A percentile compares a stretch with the other conserved stretches of the same genome.
These are phyloP conservation scores for Juncus inflexus DNA, from an alignment of 176 grass and related monocot genomes.

Conservation along the genomic window DNA sequence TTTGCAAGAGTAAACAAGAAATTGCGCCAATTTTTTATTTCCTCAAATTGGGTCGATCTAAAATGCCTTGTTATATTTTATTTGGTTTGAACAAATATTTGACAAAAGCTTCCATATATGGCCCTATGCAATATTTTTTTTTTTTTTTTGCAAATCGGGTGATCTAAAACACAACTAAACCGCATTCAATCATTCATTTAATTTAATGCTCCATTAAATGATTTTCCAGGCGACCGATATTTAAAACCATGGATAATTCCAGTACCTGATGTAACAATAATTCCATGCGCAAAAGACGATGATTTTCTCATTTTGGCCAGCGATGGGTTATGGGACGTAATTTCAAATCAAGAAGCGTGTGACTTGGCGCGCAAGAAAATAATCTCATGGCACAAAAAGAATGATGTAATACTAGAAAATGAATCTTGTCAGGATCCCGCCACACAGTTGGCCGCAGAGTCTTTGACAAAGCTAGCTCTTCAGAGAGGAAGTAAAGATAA, in stretches of 20 bases:
- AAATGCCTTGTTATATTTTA: conserved; percentile 29
- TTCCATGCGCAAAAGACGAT: conserved; percentile 54
- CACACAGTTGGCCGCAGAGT: conserved; percentile 64
- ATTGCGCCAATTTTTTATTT: neutral
- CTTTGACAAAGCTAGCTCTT: conserved; percentile 56
- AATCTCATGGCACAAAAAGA: conserved; percentile 85
- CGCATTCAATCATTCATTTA: neutral
- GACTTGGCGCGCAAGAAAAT: conserved; percentile 62
- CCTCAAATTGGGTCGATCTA: conserved; percentile 5
- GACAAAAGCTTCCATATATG: neutral
- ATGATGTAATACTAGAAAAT: conserved; percentile 24
- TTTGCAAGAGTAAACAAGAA: no score
- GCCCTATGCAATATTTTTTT: conserved; percentile 30
- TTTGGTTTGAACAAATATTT: conserved; percentile 35
- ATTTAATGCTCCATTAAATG: conserved; percentile 23
- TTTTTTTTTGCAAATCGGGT: conserved; percentile 29
- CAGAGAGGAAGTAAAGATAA: conserved; percentile 83
- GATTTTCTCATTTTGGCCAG: conserved; percentile 80
- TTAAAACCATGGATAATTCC: conserved; percentile 66
- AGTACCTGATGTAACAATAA: conserved; percentile 56
- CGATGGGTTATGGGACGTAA: conserved; percentile 77
- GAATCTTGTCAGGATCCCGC: conserved; percentile 57
- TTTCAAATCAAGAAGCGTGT: conserved; percentile 80
- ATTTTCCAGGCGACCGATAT: conserved; percentile 56
- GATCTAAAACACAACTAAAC: conserved; percentile 13